Evolutionary conservation across 331 rosid species (phyloP), one percentile per base, ranked within the genome.

Genomic region (Ulmus americana): DNA sequence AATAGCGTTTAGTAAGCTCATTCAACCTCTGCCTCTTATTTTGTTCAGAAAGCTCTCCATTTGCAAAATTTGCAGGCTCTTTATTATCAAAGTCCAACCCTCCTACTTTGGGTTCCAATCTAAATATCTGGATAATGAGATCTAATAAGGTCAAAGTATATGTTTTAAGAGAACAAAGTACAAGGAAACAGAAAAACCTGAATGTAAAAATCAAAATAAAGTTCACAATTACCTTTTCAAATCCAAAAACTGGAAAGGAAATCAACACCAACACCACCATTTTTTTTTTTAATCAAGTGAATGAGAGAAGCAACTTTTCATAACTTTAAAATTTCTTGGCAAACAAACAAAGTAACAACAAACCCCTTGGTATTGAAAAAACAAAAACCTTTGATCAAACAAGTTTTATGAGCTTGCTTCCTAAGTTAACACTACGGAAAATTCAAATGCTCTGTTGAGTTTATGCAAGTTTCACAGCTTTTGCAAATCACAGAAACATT

Each of bases 101-200:
- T 68, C 79, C 74, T 63, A 91, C 79, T 69, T 64, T 87, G 1
- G 98, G 90, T 16, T 94, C 97, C 77, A 94, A 67, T 73, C 98
- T 83, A 67, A 94, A 81, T 82, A 94, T 73, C 97, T 92, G 84
- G 45, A 76, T 12, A 69, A 45, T 4, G 41, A 70, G 7, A 38
- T 6, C 10, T 63, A 28, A 52, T 71, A 45, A 55, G 48, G 49
- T 10, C 9, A 20, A 42, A 65, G 55, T 48, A 28, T 42, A 49
- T 28, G 55, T 18, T 50, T 56, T 6, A 5, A n/a, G n/a, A 10
- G 53, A 45, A 45, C 55, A 45, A 51, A 74, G 65, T 47, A 64
- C 45, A 45, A 65, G 43, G 20, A 72, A 50, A 72, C 8, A 58
- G n/a, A 5, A 40, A 39, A 64, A 14, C 68, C 8, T 20, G 11